Conservation (phyloP, 257 asterid species). For the Scutellaria baicalensis region DNA sequence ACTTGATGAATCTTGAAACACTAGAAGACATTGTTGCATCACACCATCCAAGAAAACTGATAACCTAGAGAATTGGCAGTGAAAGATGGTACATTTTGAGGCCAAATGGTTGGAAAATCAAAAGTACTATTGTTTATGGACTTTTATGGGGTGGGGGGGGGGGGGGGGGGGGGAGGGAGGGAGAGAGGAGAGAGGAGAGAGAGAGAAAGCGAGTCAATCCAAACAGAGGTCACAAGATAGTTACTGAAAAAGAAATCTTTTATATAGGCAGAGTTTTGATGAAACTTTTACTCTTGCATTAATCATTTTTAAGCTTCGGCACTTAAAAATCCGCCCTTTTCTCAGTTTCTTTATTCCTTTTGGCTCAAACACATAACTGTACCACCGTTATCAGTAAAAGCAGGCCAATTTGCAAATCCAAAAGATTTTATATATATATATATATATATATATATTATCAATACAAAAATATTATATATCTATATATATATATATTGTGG, state of each 20-base stretch:
- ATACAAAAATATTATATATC: not conserved
- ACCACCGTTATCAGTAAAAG: not conserved
- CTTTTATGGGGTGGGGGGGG: not conserved
- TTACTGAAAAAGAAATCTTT: constrained; percentile 16
- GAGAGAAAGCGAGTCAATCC: constrained; percentile 15
- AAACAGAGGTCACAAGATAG: constrained; percentile 59
- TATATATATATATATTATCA: not conserved
- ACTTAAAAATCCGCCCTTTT: not conserved
- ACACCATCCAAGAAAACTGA: constrained; percentile 19
- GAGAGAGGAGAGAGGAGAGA: not conserved
- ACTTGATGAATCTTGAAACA: constrained; percentile 92
- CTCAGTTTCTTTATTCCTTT: not conserved
- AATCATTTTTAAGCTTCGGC: constrained; percentile 3
- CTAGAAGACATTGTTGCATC: constrained; percentile 62
- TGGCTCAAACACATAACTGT: not conserved
- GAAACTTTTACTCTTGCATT: not conserved
- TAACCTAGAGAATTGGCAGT: constrained; percentile 6
- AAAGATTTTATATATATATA: not conserved
- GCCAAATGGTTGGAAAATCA: constrained; percentile 31
- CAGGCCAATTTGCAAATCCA: not conserved
- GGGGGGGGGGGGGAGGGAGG: not conserved
- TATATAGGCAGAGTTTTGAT: not conserved
- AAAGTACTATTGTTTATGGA: constrained; percentile 21
- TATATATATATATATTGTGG: not conserved
- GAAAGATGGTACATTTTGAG: constrained; percentile 11